Conservation (phyloP, 495 filamentous ascomycete genomes). For the Rhypophila decipiens region DNA sequence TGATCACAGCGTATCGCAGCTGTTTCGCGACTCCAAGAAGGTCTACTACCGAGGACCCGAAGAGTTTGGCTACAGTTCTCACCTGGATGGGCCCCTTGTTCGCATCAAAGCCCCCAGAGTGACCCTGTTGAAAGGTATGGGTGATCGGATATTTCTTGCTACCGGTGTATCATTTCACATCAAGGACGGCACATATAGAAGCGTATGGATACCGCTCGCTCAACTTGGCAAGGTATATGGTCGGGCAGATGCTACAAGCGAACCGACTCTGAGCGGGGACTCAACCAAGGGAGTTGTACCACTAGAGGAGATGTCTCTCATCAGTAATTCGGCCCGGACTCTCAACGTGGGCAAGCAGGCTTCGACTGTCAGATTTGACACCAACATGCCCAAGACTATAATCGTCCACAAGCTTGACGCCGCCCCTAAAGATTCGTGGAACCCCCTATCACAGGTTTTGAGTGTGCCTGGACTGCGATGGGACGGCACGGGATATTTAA, state of each 20-base stretch:
- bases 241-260: background rate
- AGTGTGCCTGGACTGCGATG: background rate
- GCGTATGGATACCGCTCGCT: background rate
- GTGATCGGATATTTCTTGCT: background rate
- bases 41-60: background rate
- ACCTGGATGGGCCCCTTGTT: background rate
- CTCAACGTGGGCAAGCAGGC: background rate
- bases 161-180: background rate
- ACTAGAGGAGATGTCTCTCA: background rate
- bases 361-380: background rate
- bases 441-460: background rate
- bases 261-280: background rate
- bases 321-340: background rate
- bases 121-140: background rate
- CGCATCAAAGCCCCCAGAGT: background rate
- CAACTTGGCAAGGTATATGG: background rate
- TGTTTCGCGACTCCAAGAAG: background rate
- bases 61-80: background rate
- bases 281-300: background rate
- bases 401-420: background rate
- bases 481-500: background rate
- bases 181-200: background rate
- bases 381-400: background rate
- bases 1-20: background rate
- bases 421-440: background rate